phyloP scores from a whole-genome alignment of 2,329 filamentous ascomycete species.

The Elsinoe australis region DNA sequence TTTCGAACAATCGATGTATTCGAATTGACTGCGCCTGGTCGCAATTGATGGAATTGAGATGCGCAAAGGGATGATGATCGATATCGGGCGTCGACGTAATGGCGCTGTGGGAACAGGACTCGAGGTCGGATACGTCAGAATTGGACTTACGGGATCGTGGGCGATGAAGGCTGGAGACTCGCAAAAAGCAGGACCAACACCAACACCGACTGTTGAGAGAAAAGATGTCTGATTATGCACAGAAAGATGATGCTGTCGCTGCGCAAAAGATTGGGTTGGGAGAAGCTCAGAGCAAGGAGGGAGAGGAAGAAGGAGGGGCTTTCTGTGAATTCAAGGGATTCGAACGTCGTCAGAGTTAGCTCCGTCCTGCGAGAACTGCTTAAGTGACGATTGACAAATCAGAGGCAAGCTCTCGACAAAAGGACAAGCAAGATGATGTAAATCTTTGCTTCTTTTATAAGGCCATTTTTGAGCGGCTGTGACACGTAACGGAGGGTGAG shows the following conservation, averaged over 20 bases:
- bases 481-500: constrained; percentile 1
- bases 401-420: background rate
- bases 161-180: constrained; percentile 13
- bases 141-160: background rate
- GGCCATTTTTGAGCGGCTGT: background rate
- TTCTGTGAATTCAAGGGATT: constrained; percentile 15
- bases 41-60: constrained; percentile 3
- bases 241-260: constrained; percentile 18
- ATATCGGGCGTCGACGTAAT: background rate
- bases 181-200: constrained; percentile 15
- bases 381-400: constrained; percentile 15
- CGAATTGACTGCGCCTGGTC: constrained; percentile 2
- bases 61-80: background rate
- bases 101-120: constrained; percentile 2
- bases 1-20: too few species aligned
- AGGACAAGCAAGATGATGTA: constrained; percentile 14
- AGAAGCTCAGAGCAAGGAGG: constrained; percentile 7
- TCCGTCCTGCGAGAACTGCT: constrained; percentile 4
- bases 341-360: background rate
- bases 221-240: constrained; percentile 17
- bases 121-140: constrained; percentile 8
- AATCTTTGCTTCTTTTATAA: constrained; percentile 13
- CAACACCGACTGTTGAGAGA: constrained; percentile 16
- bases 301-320: constrained; percentile 16
- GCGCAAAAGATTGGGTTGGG: constrained; percentile 10